Evolutionary conservation across 2,329 filamentous ascomycete species (phyloP).

Genomic region (Arthrobotrys megalospora): DNA sequence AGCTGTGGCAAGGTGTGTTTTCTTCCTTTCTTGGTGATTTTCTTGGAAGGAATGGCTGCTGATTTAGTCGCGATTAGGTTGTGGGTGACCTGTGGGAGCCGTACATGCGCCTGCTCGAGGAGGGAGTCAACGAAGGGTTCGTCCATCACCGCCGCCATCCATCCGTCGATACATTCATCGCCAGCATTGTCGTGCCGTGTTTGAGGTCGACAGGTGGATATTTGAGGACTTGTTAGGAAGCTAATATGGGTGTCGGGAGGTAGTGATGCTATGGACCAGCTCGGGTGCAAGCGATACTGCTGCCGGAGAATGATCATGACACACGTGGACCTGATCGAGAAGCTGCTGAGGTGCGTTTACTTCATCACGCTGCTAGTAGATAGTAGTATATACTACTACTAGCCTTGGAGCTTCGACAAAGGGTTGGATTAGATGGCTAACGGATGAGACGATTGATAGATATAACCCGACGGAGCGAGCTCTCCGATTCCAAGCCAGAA

Average conservation of each 20-base stretch:
- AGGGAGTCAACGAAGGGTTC: conserved; percentile 81
- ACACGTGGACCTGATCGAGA: conserved; percentile 98
- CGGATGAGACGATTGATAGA: conserved; percentile 11
- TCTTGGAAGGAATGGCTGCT: not conserved
- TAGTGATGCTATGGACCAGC: conserved; percentile 95
- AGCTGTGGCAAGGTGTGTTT: conserved; percentile 92
- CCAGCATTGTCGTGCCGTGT: not conserved
- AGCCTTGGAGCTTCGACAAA: no score
- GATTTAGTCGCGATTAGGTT: conserved; percentile 74
- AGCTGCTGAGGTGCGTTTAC: conserved; percentile 82
- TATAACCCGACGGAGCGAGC: conserved; percentile 58
- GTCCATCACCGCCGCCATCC: conserved; percentile 65
- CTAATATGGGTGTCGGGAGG: conserved; percentile 13
- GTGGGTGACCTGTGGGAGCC: conserved; percentile 97
- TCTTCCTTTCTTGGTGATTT: conserved; percentile 20
- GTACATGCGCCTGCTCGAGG: conserved; percentile 85
- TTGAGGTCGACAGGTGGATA: no score
- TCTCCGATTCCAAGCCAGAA: conserved; percentile 55
- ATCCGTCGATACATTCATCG: not conserved
- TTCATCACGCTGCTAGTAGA: not conserved
- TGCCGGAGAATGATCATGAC: conserved; percentile 99
- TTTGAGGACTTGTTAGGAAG: not conserved
- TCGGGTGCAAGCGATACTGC: conserved; percentile 96
- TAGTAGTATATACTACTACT: no score
- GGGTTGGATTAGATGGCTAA: conserved; percentile 26